Percentiles rank a stretch among this genome's conserved stretches.
Evolutionary conservation across 495 filamentous ascomycete genomes (phyloP).

Genomic region (Penicillium paradoxum): DNA sequence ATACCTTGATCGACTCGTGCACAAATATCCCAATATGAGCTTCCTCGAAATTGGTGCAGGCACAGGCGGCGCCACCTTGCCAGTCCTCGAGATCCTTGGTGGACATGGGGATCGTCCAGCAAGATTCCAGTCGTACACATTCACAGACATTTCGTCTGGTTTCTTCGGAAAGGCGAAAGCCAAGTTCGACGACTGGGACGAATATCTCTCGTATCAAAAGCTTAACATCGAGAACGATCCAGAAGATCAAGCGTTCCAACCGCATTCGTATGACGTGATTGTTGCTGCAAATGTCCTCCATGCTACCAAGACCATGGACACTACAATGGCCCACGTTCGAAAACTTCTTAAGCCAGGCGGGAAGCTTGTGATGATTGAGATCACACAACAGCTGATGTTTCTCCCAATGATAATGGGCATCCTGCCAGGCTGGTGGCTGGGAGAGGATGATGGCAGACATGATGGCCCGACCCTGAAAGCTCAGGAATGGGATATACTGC

Average conservation of each 20-base stretch:
- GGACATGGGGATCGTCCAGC: no score
- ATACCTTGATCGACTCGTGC: background rate
- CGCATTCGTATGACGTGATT: conserved; percentile 34
- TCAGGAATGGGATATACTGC: background rate
- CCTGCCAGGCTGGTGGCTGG: conserved; percentile 21
- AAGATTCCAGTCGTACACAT: conserved; percentile 39
- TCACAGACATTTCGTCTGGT: conserved; percentile 46
- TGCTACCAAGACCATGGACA: conserved; percentile 19
- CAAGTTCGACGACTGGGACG: conserved; percentile 4
- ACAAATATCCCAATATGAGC: background rate
- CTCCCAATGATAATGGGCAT: background rate
- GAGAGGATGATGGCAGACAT: conserved; percentile 7
- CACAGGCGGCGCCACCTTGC: conserved; percentile 39
- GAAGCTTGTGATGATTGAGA: background rate
- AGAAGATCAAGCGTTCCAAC: conserved; percentile 33
- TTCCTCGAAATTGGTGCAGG: conserved; percentile 3
- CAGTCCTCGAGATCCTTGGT: conserved; percentile 12
- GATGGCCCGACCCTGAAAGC: background rate
- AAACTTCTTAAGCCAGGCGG: conserved; percentile 49
- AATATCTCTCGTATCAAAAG: conserved; percentile 36
- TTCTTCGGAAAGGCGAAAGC: conserved; percentile 34
- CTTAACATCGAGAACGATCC: conserved; percentile 36
- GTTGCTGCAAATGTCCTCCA: conserved; percentile 4
- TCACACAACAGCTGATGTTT: conserved; percentile 18
- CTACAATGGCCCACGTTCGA: conserved; percentile 2